phyloP scores from a whole-genome alignment of 2,329 filamentous ascomycete species.

The Didymella glomerata region DNA sequence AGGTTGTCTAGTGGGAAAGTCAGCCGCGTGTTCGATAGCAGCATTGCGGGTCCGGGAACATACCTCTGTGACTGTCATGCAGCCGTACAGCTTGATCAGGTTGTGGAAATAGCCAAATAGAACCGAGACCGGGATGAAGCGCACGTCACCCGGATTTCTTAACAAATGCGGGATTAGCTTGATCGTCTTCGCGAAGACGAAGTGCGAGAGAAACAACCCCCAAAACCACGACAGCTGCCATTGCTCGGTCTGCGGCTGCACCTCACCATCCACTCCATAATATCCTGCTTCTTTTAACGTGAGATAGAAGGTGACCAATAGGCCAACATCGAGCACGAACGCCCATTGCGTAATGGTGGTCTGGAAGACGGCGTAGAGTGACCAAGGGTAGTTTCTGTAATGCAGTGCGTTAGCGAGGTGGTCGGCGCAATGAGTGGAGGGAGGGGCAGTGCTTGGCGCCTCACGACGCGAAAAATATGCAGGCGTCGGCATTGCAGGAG shows the following conservation, averaged over 20 bases:
- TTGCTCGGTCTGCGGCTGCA: constrained; percentile 26
- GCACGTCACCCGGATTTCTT: constrained; percentile 80
- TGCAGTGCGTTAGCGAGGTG: constrained; percentile 39
- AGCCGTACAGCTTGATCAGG: constrained; percentile 87
- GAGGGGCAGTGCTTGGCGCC: constrained; percentile 44
- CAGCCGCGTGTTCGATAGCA: constrained; percentile 31
- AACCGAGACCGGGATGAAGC: constrained; percentile 84
- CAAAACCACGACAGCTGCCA: constrained; percentile 43
- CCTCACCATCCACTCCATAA: constrained; percentile 32
- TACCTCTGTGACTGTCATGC: constrained; percentile 69
- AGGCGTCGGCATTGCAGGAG: constrained; percentile 31
- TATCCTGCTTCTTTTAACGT: constrained; percentile 45
- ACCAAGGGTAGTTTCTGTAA: constrained; percentile 86
- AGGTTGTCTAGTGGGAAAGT: constrained; percentile 74
- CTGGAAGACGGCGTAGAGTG: constrained; percentile 89
- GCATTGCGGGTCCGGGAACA: constrained; percentile 37
- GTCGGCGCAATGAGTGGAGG: constrained; percentile 29
- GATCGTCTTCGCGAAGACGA: constrained; percentile 85
- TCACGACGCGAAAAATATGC: constrained; percentile 35
- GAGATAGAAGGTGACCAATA: constrained; percentile 44
- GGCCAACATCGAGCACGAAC: constrained; percentile 73
- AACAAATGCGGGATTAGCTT: constrained; percentile 89
- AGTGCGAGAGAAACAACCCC: constrained; percentile 52
- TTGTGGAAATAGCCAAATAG: constrained; percentile 93
- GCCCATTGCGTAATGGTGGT: constrained; percentile 92